These are phyloP conservation scores for Tetrapisispora namnaoensis DNA, from an alignment of 805 yeast species.

Conservation along the genomic window DNA sequence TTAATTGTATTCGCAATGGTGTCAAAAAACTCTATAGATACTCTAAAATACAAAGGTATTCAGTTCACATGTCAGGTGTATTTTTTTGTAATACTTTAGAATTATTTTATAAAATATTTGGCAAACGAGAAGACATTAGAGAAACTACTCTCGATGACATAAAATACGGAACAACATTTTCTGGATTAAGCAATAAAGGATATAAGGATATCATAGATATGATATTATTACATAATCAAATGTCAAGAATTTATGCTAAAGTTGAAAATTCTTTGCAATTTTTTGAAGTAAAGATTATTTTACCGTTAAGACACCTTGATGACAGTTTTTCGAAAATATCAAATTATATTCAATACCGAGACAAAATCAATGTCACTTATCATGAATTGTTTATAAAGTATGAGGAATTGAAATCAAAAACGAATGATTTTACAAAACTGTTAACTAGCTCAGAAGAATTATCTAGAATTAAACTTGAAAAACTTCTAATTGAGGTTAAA, in stretches of 20 bases:
- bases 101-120: slow-evolving; percentile 8
- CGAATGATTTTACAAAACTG: slow-evolving; percentile 3
- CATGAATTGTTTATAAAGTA: slow-evolving; percentile 5
- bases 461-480: slow-evolving; percentile 4
- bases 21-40: background rate
- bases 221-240: slow-evolving; percentile 8
- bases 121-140: slow-evolving; percentile 1
- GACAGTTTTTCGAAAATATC: slow-evolving; percentile 6
- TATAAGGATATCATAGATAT: slow-evolving; percentile 6
- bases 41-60: background rate
- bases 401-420: slow-evolving; percentile 1
- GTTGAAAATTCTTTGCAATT: slow-evolving; percentile 12
- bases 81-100: slow-evolving; percentile 5
- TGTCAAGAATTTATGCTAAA: slow-evolving; percentile 8
- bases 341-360: background rate
- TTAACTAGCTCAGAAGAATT: slow-evolving; percentile 6
- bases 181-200: background rate
- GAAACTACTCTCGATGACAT: background rate
- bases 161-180: background rate
- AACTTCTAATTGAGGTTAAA: background rate
- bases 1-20: background rate
- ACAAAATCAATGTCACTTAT: slow-evolving; percentile 4
- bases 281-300: slow-evolving; percentile 11
- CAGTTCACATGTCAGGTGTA: background rate
- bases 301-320: slow-evolving; percentile 9